Conservation (phyloP, 2,329 filamentous ascomycete species). For the Paradendryphiella salina region DNA sequence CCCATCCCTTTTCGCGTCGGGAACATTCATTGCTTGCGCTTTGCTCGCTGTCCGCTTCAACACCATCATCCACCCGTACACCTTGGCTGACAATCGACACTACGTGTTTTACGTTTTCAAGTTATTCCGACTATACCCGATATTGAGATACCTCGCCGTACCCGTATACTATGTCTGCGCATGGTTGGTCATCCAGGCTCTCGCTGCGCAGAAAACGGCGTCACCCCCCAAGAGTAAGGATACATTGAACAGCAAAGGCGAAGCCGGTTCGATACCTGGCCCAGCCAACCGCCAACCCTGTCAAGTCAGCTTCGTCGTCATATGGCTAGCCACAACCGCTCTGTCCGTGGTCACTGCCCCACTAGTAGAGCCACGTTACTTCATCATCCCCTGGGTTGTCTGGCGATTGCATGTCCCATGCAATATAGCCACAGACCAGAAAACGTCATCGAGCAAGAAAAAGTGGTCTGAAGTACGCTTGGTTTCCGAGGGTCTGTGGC, state of each 20-base stretch:
- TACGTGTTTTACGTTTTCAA: conserved; percentile 98
- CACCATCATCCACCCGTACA: conserved; percentile 94
- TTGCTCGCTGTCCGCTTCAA: conserved; percentile 70
- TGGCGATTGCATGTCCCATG: conserved; percentile 79
- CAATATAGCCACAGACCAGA: conserved; percentile 31
- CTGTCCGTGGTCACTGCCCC: conserved; percentile 85
- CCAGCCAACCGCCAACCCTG: conserved; percentile 16
- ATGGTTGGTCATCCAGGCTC: conserved; percentile 67
- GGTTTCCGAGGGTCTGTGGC: conserved; percentile 70
- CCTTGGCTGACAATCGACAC: conserved; percentile 92
- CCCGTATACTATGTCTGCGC: conserved; percentile 71
- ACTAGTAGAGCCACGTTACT: conserved; percentile 92
- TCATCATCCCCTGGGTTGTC: conserved; percentile 92
- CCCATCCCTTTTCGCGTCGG: conserved; percentile 34
- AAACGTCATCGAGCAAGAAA: neutral
- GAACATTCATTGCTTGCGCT: conserved; percentile 46
- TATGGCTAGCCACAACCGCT: conserved; percentile 70
- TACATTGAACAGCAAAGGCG: neutral
- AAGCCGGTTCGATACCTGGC: conserved; percentile 9
- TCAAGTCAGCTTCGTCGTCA: conserved; percentile 55
- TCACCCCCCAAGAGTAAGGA: conserved; percentile 4
- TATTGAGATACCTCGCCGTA: conserved; percentile 68
- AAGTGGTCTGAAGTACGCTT: conserved; percentile 48
- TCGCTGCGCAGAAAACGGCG: conserved; percentile 51
- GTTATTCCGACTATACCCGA: conserved; percentile 67